Percentiles rank a stretch among this genome's conserved stretches.
These are phyloP conservation scores for Anacardium occidentale DNA, from an alignment of 345 rosid species.

Conservation along the genomic window DNA sequence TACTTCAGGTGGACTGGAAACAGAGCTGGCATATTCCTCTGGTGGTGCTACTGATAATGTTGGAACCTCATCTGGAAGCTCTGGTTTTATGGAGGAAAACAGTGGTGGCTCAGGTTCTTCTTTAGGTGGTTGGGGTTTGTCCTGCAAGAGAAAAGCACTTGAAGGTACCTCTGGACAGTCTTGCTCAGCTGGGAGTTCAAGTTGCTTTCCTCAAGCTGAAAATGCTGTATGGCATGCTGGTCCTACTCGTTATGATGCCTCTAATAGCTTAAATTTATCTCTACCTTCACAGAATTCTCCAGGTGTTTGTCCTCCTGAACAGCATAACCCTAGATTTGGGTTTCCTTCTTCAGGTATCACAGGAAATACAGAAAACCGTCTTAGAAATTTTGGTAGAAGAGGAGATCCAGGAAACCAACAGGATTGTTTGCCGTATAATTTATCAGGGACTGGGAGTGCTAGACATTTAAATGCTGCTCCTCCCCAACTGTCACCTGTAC, in stretches of 20 bases:
- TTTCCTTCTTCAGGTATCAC: conserved; percentile 42
- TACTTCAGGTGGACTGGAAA: conserved; percentile 35
- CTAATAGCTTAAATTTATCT: conserved; percentile 61
- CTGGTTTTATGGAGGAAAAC: conserved; percentile 54
- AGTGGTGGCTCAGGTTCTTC: conserved; percentile 56
- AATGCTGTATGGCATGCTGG: conserved; percentile 40
- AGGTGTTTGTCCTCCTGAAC: conserved; percentile 40
- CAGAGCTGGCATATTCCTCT: conserved; percentile 27
- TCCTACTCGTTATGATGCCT: conserved; percentile 43
- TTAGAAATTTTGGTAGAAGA: conserved; percentile 49
- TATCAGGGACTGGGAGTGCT: conserved; percentile 43
- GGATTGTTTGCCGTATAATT: conserved; percentile 45
- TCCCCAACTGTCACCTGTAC: conserved; percentile 39
- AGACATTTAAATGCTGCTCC: conserved; percentile 43
- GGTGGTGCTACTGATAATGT: conserved; percentile 32
- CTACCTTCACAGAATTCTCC: conserved; percentile 46
- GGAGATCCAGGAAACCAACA: conserved; percentile 47
- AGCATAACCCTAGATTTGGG: conserved; percentile 46
- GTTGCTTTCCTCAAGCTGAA: conserved; percentile 49
- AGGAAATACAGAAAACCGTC: conserved; percentile 35
- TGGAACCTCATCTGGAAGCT: conserved; percentile 59
- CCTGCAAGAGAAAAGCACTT: conserved; percentile 89
- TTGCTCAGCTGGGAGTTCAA: conserved; percentile 51
- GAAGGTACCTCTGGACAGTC: conserved; percentile 74
- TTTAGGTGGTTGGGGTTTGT: conserved; percentile 63